Evolutionary conservation across 108 stramenopile species (phyloP), one percentile per base, ranked within the genome.

Genomic region (Craspedostauros australis): DNA sequence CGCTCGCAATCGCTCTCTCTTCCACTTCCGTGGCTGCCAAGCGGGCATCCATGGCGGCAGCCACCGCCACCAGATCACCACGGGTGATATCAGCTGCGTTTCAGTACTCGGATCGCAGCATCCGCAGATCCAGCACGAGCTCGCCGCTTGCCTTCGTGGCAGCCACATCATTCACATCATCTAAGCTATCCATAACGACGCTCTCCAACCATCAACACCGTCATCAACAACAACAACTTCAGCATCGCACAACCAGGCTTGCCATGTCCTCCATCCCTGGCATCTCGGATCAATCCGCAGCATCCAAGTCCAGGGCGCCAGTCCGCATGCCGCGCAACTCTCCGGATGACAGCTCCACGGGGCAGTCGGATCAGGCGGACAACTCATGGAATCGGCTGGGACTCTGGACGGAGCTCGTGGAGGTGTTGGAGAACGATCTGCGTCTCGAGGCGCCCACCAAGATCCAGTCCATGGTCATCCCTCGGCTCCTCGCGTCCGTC

Each of bases 401-500:
- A n/a, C 62, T 89, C 29, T 54, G 77, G 7, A 68, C 76, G 5
- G 78, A 85, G 50, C 39, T 89, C 8, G 79, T 77, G 29, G 68
- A 76, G 20, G 58, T 57, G 41, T 30, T 77, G 37, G 14, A 50
- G 16, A 38, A 62, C 15, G 58, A 72, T 31, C 15, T 68, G 22
- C 31, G 47, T 27, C 51, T 77, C 3, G 34, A n/a, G 2, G 34
- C 42, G 19, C 91, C 91, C 1, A 93, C 91, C n/a, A 73, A 77
- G 8, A 82, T 93, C 6, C 91, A 93, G 60, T 53, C 57, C 6
- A 59, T 86, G 55, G 84, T 74, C 23, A 84, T 93, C 63, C 87
- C 91, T 2, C 66, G 79, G 26, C 59, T 88, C 24, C 57, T 93
- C 30, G 16, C n/a, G 40, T n/a, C n/a, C n/a, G n/a, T n/a, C n/a